A percentile compares a stretch with the other conserved stretches of the same genome.
Conservation (phyloP, 805 yeast species). For the Saccharomycopsis malanga region DNA sequence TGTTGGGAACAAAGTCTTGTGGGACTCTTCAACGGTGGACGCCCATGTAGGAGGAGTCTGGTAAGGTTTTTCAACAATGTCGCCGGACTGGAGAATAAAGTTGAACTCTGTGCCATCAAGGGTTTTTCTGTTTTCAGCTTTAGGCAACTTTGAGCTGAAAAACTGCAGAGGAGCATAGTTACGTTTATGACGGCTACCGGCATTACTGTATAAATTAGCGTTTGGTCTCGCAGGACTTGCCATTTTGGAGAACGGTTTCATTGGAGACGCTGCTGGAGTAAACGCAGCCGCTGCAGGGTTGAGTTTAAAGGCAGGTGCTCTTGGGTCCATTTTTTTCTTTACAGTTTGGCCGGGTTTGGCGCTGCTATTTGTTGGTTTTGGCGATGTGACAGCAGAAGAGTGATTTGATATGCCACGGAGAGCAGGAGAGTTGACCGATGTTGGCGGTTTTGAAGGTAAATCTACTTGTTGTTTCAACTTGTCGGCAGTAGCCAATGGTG, state of each 20-base stretch:
- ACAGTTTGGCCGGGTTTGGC: slow-evolving; percentile 1
- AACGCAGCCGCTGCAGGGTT: slow-evolving; percentile 64
- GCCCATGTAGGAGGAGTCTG: slow-evolving; percentile 76
- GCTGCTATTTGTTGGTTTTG: slow-evolving; percentile 14
- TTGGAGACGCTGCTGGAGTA: slow-evolving; percentile 35
- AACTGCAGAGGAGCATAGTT: slow-evolving; percentile 5
- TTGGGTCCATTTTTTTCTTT: slow-evolving; percentile 48
- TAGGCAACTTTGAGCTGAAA: slow-evolving; percentile 7
- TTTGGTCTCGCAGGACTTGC: background rate
- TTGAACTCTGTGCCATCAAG: slow-evolving; percentile 14
- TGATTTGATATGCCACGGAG: background rate
- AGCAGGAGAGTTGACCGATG: slow-evolving; percentile 3
- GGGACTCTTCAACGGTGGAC: slow-evolving; percentile 49
- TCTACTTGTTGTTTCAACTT: background rate
- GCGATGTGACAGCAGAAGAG: slow-evolving; percentile 17
- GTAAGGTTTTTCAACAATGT: slow-evolving; percentile 52
- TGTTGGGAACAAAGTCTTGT: slow-evolving; percentile 44
- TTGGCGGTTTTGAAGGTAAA: slow-evolving; percentile 8
- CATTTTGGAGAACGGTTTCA: slow-evolving; percentile 7
- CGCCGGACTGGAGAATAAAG: slow-evolving; percentile 6
- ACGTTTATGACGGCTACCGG: slow-evolving; percentile 4
- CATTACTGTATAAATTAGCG: background rate
- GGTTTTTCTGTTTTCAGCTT: slow-evolving; percentile 7
- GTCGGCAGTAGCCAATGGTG: slow-evolving; percentile 1
- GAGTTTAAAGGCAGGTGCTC: slow-evolving; percentile 58